Percentiles rank a stretch among this genome's conserved stretches.
These are phyloP conservation scores for Paramyrothecium roridum DNA, from an alignment of 2,329 filamentous ascomycete genomes.

Conservation along the genomic window DNA sequence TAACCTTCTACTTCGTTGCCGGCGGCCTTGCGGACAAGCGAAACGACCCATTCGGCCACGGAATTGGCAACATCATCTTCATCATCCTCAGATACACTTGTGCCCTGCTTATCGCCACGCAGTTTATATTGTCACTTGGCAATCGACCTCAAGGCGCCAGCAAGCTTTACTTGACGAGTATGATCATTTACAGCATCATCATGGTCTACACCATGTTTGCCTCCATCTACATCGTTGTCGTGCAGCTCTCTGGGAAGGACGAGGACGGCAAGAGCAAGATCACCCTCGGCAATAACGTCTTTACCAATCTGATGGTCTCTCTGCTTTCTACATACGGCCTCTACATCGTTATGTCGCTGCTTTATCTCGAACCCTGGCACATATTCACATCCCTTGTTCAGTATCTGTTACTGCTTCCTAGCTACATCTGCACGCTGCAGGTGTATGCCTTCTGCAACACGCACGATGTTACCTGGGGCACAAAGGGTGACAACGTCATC, in stretches of 20 bases:
- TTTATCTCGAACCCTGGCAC: slow-evolving; percentile 98
- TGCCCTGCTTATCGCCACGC: slow-evolving; percentile 83
- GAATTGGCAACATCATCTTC: slow-evolving; percentile 82
- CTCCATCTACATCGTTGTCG: slow-evolving; percentile 81
- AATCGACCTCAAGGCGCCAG: slow-evolving; percentile 94
- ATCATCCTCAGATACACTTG: slow-evolving; percentile 80
- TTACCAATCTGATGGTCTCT: slow-evolving; percentile 91
- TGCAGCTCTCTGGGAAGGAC: slow-evolving; percentile 62
- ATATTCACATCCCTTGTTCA: slow-evolving; percentile 91
- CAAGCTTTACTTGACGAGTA: slow-evolving; percentile 81
- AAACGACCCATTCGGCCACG: slow-evolving; percentile 89
- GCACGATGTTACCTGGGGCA: slow-evolving; percentile 38
- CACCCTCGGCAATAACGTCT: slow-evolving; percentile 77
- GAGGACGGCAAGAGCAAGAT: slow-evolving; percentile 39
- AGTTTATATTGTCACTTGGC: slow-evolving; percentile 95
- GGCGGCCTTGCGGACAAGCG: slow-evolving; percentile 77
- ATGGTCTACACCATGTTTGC: slow-evolving; percentile 96
- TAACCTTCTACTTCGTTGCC: slow-evolving; percentile 97
- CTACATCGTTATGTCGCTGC: slow-evolving; percentile 93
- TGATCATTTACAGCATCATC: slow-evolving; percentile 88
- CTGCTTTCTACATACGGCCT: slow-evolving; percentile 86
- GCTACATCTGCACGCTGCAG: slow-evolving; percentile 95
- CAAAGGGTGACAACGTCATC: slow-evolving; percentile 95
- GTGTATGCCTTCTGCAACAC: slow-evolving; percentile 82
- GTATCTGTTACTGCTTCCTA: slow-evolving; percentile 89